These are phyloP conservation scores for Lodderomyces beijingensis DNA, from an alignment of 1,139 yeast species.

Conservation along the genomic window DNA sequence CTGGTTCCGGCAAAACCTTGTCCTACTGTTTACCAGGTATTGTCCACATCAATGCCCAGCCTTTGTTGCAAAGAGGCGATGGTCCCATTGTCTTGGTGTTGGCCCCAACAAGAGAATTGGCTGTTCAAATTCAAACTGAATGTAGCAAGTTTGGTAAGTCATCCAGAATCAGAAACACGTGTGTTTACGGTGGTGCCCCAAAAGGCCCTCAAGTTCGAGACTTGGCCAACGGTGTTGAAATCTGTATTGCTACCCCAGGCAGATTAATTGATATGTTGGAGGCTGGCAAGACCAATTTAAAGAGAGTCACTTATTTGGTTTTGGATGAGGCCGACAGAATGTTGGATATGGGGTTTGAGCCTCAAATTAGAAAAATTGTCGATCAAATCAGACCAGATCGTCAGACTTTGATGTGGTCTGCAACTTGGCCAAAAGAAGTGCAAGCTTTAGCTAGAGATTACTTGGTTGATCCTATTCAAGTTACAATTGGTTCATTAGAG, in stretches of 20 bases:
- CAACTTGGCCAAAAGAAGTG: conserved; percentile 99
- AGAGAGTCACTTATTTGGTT: conserved; percentile 94
- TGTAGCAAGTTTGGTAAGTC: conserved; percentile 91
- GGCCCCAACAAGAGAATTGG: conserved; percentile 98
- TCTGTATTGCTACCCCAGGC: conserved; percentile 96
- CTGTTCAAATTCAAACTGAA: conserved; percentile 94
- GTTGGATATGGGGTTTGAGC: conserved; percentile 98
- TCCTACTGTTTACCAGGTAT: conserved; percentile 95
- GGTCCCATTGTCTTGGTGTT: conserved; percentile 95
- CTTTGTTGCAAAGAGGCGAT: conserved; percentile 86
- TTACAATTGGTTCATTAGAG: conserved; percentile 92
- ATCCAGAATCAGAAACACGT: conserved; percentile 92
- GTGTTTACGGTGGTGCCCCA: conserved; percentile 99
- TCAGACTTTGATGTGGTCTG: conserved; percentile 99
- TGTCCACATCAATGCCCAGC: conserved; percentile 98
- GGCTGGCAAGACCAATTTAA: conserved; percentile 88
- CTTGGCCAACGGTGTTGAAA: conserved; percentile 91
- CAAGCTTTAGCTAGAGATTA: conserved; percentile 89
- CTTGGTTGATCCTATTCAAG: conserved; percentile 90
- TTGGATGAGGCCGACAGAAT: conserved; percentile 95
- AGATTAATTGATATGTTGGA: conserved; percentile 97
- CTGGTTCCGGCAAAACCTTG: conserved; percentile 98
- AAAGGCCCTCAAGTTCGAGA: conserved; percentile 97
- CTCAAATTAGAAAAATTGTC: conserved; percentile 90
- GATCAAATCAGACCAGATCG: conserved; percentile 96